Conservation (phyloP, 148 eudicot species). For the Vaccinium macrocarpon region DNA sequence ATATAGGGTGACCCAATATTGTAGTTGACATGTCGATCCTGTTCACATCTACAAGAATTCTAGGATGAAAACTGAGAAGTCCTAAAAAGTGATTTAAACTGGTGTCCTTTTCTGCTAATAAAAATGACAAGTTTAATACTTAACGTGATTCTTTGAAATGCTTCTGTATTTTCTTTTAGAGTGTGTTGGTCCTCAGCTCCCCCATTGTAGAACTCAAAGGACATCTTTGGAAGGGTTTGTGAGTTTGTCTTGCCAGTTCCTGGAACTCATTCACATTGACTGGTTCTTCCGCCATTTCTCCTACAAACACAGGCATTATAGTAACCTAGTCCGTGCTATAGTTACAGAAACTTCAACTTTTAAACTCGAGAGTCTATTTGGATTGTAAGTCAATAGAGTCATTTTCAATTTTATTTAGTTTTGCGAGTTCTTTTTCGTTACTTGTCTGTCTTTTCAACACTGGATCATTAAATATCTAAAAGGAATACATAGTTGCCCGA, state of each 20-base stretch:
- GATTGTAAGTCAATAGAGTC: neutral
- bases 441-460: neutral
- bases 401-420: neutral
- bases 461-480: neutral
- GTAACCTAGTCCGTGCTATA: neutral
- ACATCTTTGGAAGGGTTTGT: conserved; percentile 72
- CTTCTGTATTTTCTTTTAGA: conserved; percentile 50
- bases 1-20: no score
- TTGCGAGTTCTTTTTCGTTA: neutral
- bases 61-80: conserved; percentile 50
- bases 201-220: conserved; percentile 60
- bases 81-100: neutral
- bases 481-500: neutral
- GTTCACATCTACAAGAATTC: conserved; percentile 37
- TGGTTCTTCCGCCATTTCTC: conserved; percentile 45
- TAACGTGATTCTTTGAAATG: conserved; percentile 57
- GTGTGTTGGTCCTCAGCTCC: conserved; percentile 86
- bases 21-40: no score
- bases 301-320: conserved; percentile 4
- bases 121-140: neutral
- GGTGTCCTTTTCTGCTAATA: neutral
- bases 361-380: neutral
- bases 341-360: neutral
- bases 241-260: conserved; percentile 58
- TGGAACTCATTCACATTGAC: conserved; percentile 66